Percentiles rank a stretch among this genome's conserved stretches.
Conservation (phyloP, 306 rosid genomes). For the Fragaria iinumae region DNA sequence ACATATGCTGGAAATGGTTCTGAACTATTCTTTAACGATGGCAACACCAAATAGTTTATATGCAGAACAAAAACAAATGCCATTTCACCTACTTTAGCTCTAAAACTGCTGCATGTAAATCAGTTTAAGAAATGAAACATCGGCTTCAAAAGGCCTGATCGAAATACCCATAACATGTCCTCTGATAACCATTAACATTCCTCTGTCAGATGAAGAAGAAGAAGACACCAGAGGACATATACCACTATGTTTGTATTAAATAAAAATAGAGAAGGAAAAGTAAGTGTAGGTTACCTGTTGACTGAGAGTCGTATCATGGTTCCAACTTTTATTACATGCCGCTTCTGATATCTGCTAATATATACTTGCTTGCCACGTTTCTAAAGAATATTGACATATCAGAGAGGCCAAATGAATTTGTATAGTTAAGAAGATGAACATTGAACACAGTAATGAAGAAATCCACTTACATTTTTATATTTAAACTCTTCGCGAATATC, state of each 20-base stretch:
- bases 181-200: neutral
- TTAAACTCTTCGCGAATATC: conserved; percentile 67
- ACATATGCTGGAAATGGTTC: neutral
- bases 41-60: neutral
- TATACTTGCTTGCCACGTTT: conserved; percentile 60
- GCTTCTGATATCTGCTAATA: conserved; percentile 62
- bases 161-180: neutral
- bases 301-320: conserved; percentile 59
- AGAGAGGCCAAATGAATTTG: conserved; percentile 5
- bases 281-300: conserved; percentile 61
- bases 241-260: conserved; percentile 2
- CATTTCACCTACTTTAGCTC: neutral
- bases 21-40: neutral
- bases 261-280: neutral
- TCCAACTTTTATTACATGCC: conserved; percentile 80
- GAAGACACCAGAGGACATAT: neutral
- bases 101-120: neutral
- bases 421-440: conserved; percentile 5
- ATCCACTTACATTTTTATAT: conserved; percentile 48
- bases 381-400: conserved; percentile 37
- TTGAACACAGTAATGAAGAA: conserved; percentile 1
- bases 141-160: neutral
- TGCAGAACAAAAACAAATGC: neutral
- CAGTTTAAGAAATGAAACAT: neutral
- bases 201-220: neutral